Conservation (phyloP, 2,329 filamentous ascomycete species). For the Sclerotinia trifoliorum region DNA sequence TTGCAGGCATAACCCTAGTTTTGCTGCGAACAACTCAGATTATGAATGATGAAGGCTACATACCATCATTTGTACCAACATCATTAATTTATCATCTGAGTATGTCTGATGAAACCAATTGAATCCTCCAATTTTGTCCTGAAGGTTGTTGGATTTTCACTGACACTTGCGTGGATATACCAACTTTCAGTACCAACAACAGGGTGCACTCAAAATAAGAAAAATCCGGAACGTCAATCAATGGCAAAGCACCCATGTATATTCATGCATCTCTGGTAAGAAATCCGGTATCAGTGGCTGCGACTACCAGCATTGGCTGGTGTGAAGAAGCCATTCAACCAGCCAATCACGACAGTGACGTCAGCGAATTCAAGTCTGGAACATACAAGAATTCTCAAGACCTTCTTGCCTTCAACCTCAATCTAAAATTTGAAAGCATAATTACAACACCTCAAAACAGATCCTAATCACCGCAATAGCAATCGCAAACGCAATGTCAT, state of each 20-base stretch:
- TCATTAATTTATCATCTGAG: too few relatives aligned
- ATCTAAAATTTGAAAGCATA: neutral
- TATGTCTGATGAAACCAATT: too few relatives aligned
- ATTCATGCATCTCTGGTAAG: too few relatives aligned
- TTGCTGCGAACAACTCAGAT: neutral
- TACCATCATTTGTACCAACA: neutral
- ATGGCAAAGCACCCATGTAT: neutral
- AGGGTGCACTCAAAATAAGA: neutral
- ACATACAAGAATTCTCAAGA: neutral
- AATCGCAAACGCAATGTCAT: slow-evolving; percentile 3
- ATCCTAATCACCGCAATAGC: neutral
- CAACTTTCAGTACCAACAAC: too few relatives aligned
- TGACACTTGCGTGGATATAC: too few relatives aligned
- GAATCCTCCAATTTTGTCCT: too few relatives aligned
- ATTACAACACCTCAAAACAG: neutral
- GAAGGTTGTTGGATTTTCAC: too few relatives aligned
- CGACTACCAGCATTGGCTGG: slow-evolving; percentile 5
- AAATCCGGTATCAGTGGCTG: slow-evolving; percentile 2
- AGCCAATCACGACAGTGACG: neutral
- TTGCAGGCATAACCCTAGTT: neutral
- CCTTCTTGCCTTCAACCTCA: neutral
- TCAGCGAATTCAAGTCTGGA: slow-evolving; percentile 13
- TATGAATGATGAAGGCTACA: neutral
- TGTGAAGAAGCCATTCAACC: neutral
- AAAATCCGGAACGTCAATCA: neutral